Base-by-base conservation (phyloP, 768 basidiomycete genomes). In the Omphalotus guepiniiformis region DNA sequence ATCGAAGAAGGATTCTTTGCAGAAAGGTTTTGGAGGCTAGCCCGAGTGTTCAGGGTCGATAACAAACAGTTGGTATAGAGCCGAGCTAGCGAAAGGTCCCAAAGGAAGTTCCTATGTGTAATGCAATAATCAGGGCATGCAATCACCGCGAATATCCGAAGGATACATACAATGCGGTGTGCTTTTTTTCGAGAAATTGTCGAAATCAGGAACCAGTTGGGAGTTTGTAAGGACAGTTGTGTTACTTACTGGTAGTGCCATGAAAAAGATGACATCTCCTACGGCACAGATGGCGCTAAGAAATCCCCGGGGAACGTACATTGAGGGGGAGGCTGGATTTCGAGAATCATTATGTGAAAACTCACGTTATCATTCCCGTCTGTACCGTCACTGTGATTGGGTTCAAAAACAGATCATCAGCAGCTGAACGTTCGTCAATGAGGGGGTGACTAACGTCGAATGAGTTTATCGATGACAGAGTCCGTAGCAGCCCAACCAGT, bases 61-160 rank as follows among this genome's bases (percentile, higher is more conserved):
- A 78, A 55, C 4, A 76, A 60, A 43, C 73, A 74, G 45, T 76
- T 78, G 16, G 72, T 48, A 54, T 78, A 78, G 6, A 78, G 63
- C 44, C 75, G 76, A 2, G 72, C 66, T 12, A 78, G 59, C 9
- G 73, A 63, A 18, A 78, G 60, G 51, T 76, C 75, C 70, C 71
- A 78, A 7, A 75, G 49, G 53, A 78, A 78, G 53, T 76, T 77
- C 21, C 73, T 72, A 39, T 1, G 37, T 15, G 9, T 25, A 38
- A 12, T n/a, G 16, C 23, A 13, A 43, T 19, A 16, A 12, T 21
- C 13, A 13, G 3, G 28, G 4, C 16, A 25, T 4, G n/a, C 18
- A 12, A 6, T 5, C 8, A 42, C 42, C 11, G 38, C 21, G 22
- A 4, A 4, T 22, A 15, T 7, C n/a, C 6, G 6, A 15, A 3